Evolutionary conservation across 2,329 filamentous ascomycete species (phyloP), one percentile per base, ranked within the genome.

Genomic region (Trichoderma semiorbis): DNA sequence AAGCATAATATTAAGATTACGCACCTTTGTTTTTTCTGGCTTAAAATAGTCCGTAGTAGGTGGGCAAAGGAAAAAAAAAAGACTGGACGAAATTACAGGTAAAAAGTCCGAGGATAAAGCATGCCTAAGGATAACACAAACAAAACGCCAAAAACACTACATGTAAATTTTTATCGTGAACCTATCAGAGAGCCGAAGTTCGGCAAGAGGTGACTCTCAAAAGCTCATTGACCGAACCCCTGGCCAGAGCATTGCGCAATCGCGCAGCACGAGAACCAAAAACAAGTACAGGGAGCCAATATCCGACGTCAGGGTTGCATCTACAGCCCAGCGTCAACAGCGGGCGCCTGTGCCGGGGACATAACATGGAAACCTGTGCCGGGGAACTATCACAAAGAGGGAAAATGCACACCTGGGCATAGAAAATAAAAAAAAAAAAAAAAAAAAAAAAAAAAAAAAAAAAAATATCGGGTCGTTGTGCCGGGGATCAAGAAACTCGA

Each of bases 1-100:
- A 69, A 69, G 66, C 66, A 69, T 69, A 69, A 47, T 32, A 69
- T 69, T 69, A 69, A 69, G 66, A 69, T 69, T 69, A 61, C 55
- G 36, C 55, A 34, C 36, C 32, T 57, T 58, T 69, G 14, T 60
- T 43, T 50, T 60, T 60, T 47, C 18, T 32, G 62, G 43, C 28
- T 21, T n/a, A 26, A 8, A 53, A 21, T 50, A 12, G 18, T 10
- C 43, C n/a, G 43, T 12, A 6, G 18, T 21, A 21, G n/a, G 43
- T 21, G 43, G n/a, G 43, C n/a, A 2, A 50, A 21, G 43, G 5
- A 47, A 10, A 47, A 47, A 47, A 10, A 47, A 47, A 47, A 21
- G 18, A 21, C n/a, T 10, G 18, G 18, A 18, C 7, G 6, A 47
- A 47, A 47, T 16, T 36, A 12, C 26, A 28, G 26, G 8, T 34